A percentile compares a stretch with the other conserved stretches of the same genome.
Evolutionary conservation across 2,329 filamentous ascomycete species (phyloP).

Genomic region (Herpotrichia juniperi): DNA sequence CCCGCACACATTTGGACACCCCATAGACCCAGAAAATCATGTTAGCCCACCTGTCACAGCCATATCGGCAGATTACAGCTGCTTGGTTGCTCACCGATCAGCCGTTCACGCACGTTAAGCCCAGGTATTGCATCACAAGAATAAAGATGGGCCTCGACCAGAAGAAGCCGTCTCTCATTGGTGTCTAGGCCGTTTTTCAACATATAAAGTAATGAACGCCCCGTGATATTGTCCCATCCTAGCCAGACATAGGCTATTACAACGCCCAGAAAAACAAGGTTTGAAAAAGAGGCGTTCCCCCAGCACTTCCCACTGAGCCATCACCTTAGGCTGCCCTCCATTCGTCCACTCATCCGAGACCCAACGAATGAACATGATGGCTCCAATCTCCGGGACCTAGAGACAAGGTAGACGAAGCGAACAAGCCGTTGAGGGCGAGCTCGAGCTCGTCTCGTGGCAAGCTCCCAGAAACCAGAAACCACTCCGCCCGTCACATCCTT

Average conservation of each 20-base stretch:
- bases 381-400: constrained; percentile 8
- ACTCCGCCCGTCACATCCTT: constrained; percentile 10
- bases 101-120: not conserved
- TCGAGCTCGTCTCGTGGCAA: constrained; percentile 16
- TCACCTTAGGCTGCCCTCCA: constrained; percentile 7
- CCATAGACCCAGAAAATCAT: too few species aligned
- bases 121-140: not conserved
- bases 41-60: not conserved
- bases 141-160: not conserved
- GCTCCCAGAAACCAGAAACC: constrained; percentile 2
- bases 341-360: constrained; percentile 4
- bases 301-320: not conserved
- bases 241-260: not conserved
- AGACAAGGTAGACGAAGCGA: not conserved
- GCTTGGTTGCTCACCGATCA: too few species aligned
- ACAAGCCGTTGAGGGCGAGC: constrained; percentile 15
- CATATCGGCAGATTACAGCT: too few species aligned
- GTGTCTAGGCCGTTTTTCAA: constrained; percentile 1
- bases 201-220: not conserved
- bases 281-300: not conserved
- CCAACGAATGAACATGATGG: constrained; percentile 19
- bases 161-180: not conserved
- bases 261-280: not conserved
- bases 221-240: not conserved
- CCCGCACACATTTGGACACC: too few species aligned